A percentile compares a stretch with the other conserved stretches of the same genome.
phyloP scores from a whole-genome alignment of 1,139 yeast genomes.

The Sugiyamaella xylanicola region DNA sequence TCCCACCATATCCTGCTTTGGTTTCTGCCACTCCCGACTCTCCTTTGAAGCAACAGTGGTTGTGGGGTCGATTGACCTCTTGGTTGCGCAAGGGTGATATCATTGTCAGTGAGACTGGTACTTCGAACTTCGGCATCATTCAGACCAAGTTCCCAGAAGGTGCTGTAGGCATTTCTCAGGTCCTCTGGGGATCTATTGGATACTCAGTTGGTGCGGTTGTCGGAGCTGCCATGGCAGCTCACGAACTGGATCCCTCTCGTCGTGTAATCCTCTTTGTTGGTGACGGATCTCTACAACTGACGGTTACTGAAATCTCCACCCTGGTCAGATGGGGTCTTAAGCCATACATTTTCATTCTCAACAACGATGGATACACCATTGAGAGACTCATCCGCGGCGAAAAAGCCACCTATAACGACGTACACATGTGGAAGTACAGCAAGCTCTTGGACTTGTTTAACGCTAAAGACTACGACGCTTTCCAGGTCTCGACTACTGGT shows the following conservation, averaged over 20 bases:
- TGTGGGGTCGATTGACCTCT: slow-evolving; percentile 74
- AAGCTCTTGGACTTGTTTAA: slow-evolving; percentile 69
- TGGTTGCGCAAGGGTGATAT: slow-evolving; percentile 82
- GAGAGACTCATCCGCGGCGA: slow-evolving; percentile 87
- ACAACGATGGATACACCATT: slow-evolving; percentile 84
- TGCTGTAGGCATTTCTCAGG: slow-evolving; percentile 80
- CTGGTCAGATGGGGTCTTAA: slow-evolving; percentile 78
- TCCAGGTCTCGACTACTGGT: slow-evolving; percentile 62
- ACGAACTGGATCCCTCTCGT: slow-evolving; percentile 66
- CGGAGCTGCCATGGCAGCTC: slow-evolving; percentile 85
- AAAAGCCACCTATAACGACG: slow-evolving; percentile 72
- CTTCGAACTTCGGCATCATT: slow-evolving; percentile 84
- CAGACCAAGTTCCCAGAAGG: slow-evolving; percentile 76
- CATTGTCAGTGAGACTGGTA: slow-evolving; percentile 84
- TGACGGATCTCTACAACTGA: slow-evolving; percentile 87
- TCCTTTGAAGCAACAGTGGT: slow-evolving; percentile 70
- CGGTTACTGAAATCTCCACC: slow-evolving; percentile 85
- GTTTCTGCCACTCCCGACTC: slow-evolving; percentile 41
- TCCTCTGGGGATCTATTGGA: slow-evolving; percentile 90
- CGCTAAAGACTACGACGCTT: slow-evolving; percentile 52
- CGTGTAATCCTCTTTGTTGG: slow-evolving; percentile 84
- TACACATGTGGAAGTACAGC: slow-evolving; percentile 81
- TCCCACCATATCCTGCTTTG: slow-evolving; percentile 29
- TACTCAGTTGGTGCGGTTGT: slow-evolving; percentile 81
- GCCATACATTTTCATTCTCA: slow-evolving; percentile 79